Percentiles rank a stretch among this genome's conserved stretches.
These are phyloP conservation scores for Ustilago vetiveriae DNA, from an alignment of 1,284 basidiomycete genomes.

Conservation along the genomic window DNA sequence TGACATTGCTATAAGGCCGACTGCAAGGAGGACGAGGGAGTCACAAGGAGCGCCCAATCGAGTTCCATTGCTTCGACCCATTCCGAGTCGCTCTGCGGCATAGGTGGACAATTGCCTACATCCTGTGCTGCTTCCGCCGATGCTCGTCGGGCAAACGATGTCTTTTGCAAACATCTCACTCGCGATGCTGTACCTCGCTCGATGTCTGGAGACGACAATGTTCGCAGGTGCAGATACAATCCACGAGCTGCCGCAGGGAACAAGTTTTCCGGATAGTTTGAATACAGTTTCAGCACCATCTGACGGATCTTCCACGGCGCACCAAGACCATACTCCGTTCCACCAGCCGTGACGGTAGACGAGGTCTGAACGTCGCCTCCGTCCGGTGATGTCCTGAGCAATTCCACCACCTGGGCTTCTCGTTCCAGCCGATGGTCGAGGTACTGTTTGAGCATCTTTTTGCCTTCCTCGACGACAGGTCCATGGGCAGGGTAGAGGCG, in stretches of 20 bases:
- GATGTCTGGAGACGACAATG: constrained; percentile 69
- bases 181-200: constrained; percentile 18
- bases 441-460: constrained; percentile 75
- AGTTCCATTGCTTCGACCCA: constrained; percentile 48
- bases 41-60: constrained; percentile 31
- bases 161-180: constrained; percentile 36
- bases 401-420: constrained; percentile 79
- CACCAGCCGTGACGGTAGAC: constrained; percentile 10
- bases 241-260: constrained; percentile 79
- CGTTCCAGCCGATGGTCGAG: constrained; percentile 83
- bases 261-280: constrained; percentile 74
- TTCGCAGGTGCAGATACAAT: constrained; percentile 78
- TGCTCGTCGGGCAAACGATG: constrained; percentile 25
- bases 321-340: constrained; percentile 9
- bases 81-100: constrained; percentile 32
- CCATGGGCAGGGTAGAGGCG: constrained; percentile 88
- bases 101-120: constrained; percentile 36
- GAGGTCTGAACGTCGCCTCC: constrained; percentile 60
- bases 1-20: constrained; percentile 10
- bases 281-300: constrained; percentile 72
- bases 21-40: background rate
- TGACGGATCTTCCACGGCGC: constrained; percentile 57
- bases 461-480: constrained; percentile 74
- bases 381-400: constrained; percentile 70
- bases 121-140: constrained; percentile 21